Conservation (phyloP, 306 rosid genomes). For the Prunus mira region DNA sequence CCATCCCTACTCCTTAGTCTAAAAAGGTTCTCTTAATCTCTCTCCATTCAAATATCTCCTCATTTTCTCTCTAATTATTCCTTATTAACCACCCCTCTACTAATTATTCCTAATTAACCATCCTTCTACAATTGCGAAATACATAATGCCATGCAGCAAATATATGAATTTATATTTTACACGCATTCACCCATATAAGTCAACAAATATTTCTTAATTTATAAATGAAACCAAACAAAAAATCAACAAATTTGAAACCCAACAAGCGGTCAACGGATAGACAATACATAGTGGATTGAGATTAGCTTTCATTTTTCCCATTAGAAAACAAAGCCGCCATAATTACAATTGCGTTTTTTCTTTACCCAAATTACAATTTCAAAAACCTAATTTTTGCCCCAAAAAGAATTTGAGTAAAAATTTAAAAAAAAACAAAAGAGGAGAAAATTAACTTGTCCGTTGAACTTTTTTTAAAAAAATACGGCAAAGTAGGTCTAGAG, state of each 20-base stretch:
- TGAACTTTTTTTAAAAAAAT: constrained; percentile 21
- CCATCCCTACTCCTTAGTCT: too few relatives aligned
- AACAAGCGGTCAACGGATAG: neutral
- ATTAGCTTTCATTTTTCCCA: neutral
- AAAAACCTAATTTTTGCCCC: neutral
- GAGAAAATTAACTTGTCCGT: constrained; percentile 21
- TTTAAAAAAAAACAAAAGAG: neutral
- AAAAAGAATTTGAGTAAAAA: neutral
- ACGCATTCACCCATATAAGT: too few relatives aligned
- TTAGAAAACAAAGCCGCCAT: neutral
- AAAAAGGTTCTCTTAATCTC: too few relatives aligned
- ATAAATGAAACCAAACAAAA: neutral
- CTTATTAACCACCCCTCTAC: too few relatives aligned
- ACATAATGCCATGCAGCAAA: too few relatives aligned
- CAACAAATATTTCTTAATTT: neutral
- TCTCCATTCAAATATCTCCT: too few relatives aligned
- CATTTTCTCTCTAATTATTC: too few relatives aligned
- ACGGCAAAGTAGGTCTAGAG: neutral
- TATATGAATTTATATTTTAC: too few relatives aligned
- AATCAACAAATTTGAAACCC: neutral
- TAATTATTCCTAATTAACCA: too few relatives aligned
- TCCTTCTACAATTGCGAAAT: too few relatives aligned
- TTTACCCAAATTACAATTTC: neutral
- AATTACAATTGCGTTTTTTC: neutral
- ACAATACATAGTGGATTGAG: neutral